Evolutionary conservation across 176 grass and related monocot genomes (phyloP).

Genomic region (Paspalum notatum): DNA sequence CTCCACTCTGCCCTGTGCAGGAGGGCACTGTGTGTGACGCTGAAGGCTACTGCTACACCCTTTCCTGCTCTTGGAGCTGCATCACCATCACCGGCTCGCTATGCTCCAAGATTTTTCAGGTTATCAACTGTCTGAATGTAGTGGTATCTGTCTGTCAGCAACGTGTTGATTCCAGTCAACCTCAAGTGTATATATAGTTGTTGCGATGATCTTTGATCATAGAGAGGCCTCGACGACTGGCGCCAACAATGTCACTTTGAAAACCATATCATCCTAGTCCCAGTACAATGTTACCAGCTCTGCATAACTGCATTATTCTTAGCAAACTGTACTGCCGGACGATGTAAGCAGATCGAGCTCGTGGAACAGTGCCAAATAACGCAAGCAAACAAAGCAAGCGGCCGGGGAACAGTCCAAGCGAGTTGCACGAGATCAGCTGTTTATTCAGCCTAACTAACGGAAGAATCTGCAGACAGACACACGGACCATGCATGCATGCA

Average conservation of each 20-base stretch:
- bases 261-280: slow-evolving; percentile 9
- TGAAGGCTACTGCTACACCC: too few species aligned
- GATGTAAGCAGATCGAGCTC: neutral
- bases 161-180: neutral
- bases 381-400: too few species aligned
- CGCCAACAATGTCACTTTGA: neutral
- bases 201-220: neutral
- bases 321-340: neutral
- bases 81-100: too few species aligned
- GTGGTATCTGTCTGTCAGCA: neutral
- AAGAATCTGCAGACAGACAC: slow-evolving; percentile 36
- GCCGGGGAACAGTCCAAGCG: slow-evolving; percentile 3
- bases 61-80: too few species aligned
- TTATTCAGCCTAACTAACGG: slow-evolving; percentile 40
- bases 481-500: neutral
- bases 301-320: neutral
- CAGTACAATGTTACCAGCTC: neutral
- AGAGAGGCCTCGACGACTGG: neutral
- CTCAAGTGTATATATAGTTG: neutral
- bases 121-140: too few species aligned
- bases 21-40: too few species aligned
- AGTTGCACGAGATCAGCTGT: slow-evolving; percentile 28
- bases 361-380: too few species aligned
- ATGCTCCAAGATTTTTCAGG: too few species aligned
- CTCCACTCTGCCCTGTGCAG: too few species aligned